A percentile compares a stretch with the other conserved stretches of the same genome.
These are phyloP conservation scores for Ammopiptanthus mongolicus DNA, from an alignment of 306 rosid species.

Conservation along the genomic window DNA sequence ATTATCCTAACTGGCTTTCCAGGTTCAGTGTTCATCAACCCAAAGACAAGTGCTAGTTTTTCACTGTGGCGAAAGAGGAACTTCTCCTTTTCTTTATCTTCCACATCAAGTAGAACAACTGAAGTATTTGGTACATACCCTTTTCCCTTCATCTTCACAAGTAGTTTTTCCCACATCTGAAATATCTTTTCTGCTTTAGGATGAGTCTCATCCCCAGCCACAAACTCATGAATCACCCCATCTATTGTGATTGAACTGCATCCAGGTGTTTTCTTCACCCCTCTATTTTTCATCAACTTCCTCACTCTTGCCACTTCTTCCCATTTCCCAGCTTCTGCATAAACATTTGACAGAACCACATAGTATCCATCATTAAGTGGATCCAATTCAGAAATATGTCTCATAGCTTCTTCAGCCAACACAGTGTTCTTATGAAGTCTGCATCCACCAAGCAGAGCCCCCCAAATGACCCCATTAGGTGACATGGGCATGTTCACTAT, in stretches of 20 bases:
- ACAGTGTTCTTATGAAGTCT: constrained; percentile 39
- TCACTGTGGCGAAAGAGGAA: constrained; percentile 18
- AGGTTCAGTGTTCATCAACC: constrained; percentile 39
- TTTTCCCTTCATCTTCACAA: constrained; percentile 24
- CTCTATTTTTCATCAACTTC: constrained; percentile 38
- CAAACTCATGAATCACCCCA: constrained; percentile 41
- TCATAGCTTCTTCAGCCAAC: constrained; percentile 37
- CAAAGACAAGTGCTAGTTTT: constrained; percentile 13
- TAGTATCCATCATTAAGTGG: constrained; percentile 43
- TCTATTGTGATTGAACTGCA: constrained; percentile 43
- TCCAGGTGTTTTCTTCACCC: constrained; percentile 6
- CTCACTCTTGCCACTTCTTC: constrained; percentile 33
- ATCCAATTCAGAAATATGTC: constrained; percentile 30
- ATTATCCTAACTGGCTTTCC: constrained; percentile 41
- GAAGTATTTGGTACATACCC: constrained; percentile 54
- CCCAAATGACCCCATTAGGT: constrained; percentile 47
- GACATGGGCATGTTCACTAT: constrained; percentile 44
- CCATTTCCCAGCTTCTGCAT: constrained; percentile 41
- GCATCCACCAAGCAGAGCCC: constrained; percentile 51
- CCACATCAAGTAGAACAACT: constrained; percentile 41
- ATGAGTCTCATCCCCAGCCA: constrained; percentile 46
- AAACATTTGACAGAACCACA: constrained; percentile 37
- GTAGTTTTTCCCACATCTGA: constrained; percentile 37
- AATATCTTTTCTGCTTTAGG: constrained; percentile 38
- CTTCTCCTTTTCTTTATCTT: constrained; percentile 40